phyloP scores from a whole-genome alignment of 257 asterid species.

The Solanum phureja region DNA sequence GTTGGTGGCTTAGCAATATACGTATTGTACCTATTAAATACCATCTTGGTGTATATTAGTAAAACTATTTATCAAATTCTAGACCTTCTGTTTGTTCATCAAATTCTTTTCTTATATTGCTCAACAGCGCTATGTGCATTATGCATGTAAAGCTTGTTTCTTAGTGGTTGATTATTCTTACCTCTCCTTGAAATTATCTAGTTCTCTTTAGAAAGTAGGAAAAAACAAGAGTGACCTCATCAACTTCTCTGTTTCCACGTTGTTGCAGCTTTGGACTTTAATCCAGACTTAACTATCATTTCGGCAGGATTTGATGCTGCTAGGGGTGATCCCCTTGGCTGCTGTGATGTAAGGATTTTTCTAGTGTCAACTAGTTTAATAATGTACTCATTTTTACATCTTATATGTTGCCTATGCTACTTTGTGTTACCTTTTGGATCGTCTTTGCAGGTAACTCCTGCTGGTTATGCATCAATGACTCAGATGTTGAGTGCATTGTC shows the following conservation, averaged over 20 bases:
- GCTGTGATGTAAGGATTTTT: slow-evolving; percentile 69
- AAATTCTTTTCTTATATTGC: neutral
- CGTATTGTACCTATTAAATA: neutral
- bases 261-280: slow-evolving; percentile 73
- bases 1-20: neutral
- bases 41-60: neutral
- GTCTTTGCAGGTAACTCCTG: slow-evolving; percentile 65
- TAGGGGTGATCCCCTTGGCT: slow-evolving; percentile 95
- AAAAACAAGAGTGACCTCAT: neutral
- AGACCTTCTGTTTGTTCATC: neutral
- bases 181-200: neutral
- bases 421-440: neutral
- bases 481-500: slow-evolving; percentile 61
- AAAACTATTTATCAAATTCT: neutral
- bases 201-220: neutral
- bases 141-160: neutral
- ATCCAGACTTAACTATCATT: slow-evolving; percentile 87
- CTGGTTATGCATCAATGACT: slow-evolving; percentile 91
- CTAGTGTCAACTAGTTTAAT: neutral
- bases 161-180: neutral
- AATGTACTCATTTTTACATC: neutral
- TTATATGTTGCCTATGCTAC: neutral
- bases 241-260: neutral
- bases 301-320: slow-evolving; percentile 99
- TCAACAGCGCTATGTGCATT: neutral